Percentiles rank a stretch among this genome's conserved stretches.
Conservation (phyloP, 2,329 filamentous ascomycete species). For the Cercospora sp. region DNA sequence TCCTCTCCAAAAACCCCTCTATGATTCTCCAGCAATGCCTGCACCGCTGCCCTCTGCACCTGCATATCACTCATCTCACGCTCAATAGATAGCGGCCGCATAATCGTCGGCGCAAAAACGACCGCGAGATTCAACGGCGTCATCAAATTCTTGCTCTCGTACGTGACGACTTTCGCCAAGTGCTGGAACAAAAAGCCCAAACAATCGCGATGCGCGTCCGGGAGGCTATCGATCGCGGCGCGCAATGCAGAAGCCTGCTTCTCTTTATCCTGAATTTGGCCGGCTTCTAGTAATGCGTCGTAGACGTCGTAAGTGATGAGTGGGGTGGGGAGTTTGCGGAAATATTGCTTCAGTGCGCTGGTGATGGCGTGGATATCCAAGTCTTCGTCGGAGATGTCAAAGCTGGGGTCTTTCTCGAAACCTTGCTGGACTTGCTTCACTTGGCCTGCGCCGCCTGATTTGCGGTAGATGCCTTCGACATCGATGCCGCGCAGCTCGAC, state of each 20-base stretch:
- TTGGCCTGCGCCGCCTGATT: conserved; percentile 89
- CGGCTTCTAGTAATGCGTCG: conserved; percentile 78
- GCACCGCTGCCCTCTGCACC: conserved; percentile 85
- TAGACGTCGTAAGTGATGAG: conserved; percentile 92
- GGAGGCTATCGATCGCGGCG: conserved; percentile 73
- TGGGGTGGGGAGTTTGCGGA: conserved; percentile 85
- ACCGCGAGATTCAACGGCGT: conserved; percentile 94
- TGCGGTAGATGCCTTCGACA: conserved; percentile 94
- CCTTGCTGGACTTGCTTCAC: conserved; percentile 88
- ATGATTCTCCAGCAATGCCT: conserved; percentile 90
- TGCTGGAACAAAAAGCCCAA: conserved; percentile 95
- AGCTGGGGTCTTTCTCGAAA: conserved; percentile 76
- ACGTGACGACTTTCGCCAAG: conserved; percentile 78
- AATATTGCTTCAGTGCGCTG: conserved; percentile 94
- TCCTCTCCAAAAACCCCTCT: conserved; percentile 66
- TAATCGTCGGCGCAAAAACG: conserved; percentile 96
- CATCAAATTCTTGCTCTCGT: conserved; percentile 89
- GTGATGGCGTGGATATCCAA: conserved; percentile 96
- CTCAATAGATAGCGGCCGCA: conserved; percentile 85
- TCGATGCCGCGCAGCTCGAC: conserved; percentile 97
- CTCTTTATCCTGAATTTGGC: conserved; percentile 57
- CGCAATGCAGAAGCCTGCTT: conserved; percentile 72
- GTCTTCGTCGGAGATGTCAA: conserved; percentile 88
- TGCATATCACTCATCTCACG: conserved; percentile 96
- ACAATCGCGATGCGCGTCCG: conserved; percentile 80